Base-by-base conservation (phyloP, 371 early-diverging fungal species). In the Mortierella sp. region DNA sequence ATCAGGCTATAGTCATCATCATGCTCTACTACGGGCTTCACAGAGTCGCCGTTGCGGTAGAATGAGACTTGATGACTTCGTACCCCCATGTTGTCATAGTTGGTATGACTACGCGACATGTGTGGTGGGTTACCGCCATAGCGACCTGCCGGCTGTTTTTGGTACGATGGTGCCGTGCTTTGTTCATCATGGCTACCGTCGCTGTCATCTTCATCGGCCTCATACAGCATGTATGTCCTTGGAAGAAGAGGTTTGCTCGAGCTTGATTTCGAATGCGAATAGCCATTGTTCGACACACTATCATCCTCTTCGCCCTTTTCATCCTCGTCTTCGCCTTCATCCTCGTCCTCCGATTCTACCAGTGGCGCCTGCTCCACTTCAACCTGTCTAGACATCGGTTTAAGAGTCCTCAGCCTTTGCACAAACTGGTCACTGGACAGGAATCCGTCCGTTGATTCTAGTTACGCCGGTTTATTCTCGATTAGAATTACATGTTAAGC, bases 191-290 rank as follows among this genome's bases (percentile, higher is more conserved):
- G n/a, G n/a, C 55, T 61, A 0, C 56, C 41, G 0, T 57, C 72
- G 23, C 58, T 58, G 16, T 60, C 58, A 13, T 68, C 69, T 19
- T 68, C 69, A 30, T 68, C 69, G 0, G 69, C 58, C 30, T 61
- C 54, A 30, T 68, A 68, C 4, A 68, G 58, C 24, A 31, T 52
- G 18, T 64, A 64, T 12, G 24, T 57, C 43, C 58, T 16, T 31
- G 52, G n/a, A 13, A 51, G 18, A 14, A 24, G 23, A 30, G 18
- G 3, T 5, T 9, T 27, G 2, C 31, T 45, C 24, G 31, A 28
- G 16, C 18, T 9, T 13, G 27, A 16, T 1, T 26, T 9, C 28
- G 45, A 30, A 30, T 64, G 51, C 6, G 28, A 42, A 19, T 47
- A 5, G 12, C 42, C 55, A 28, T 41, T 3, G 18, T 51, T 42